These are phyloP conservation scores for Trichophyton verrucosum DNA, from an alignment of 2,329 filamentous ascomycete genomes.

Conservation along the genomic window DNA sequence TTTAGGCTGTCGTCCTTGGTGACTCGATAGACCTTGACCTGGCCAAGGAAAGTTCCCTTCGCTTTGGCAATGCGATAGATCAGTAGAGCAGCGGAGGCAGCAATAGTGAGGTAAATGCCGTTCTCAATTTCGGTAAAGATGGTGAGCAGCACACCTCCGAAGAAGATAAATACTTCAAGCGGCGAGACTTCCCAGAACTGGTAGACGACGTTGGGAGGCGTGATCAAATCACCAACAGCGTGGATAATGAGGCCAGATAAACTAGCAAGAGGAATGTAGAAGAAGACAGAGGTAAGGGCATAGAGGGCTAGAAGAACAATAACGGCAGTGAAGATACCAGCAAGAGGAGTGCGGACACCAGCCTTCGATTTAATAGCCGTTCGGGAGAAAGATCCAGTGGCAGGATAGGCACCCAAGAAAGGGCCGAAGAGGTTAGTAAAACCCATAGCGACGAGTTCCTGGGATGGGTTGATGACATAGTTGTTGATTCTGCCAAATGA, in stretches of 20 bases:
- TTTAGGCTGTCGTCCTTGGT: conserved; percentile 11
- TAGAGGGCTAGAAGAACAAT: conserved; percentile 52
- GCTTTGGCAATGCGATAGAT: conserved; percentile 38
- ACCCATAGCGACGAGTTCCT: conserved; percentile 54
- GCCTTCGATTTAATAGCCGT: conserved; percentile 56
- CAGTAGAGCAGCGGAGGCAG: conserved; percentile 32
- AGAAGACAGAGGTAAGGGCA: conserved; percentile 47
- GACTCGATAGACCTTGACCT: conserved; percentile 13
- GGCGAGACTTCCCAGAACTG: conserved; percentile 53
- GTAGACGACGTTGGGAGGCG: conserved; percentile 47
- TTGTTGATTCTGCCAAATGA: conserved; percentile 51
- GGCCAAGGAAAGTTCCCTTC: conserved; percentile 38
- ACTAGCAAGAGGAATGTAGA: conserved; percentile 56
- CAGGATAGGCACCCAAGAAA: conserved; percentile 53
- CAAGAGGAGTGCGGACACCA: conserved; percentile 49
- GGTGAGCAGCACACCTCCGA: conserved; percentile 48
- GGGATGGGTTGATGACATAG: conserved; percentile 51
- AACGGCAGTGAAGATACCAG: conserved; percentile 48
- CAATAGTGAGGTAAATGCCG: conserved; percentile 40
- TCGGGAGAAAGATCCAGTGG: conserved; percentile 54
- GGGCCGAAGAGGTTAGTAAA: conserved; percentile 51
- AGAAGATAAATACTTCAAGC: conserved; percentile 42
- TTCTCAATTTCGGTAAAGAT: conserved; percentile 41
- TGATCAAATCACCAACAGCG: conserved; percentile 51
- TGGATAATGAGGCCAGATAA: conserved; percentile 55